Evolutionary conservation across 345 rosid species (phyloP), one percentile per base, ranked within the genome.

Genomic region (Mangifera indica): DNA sequence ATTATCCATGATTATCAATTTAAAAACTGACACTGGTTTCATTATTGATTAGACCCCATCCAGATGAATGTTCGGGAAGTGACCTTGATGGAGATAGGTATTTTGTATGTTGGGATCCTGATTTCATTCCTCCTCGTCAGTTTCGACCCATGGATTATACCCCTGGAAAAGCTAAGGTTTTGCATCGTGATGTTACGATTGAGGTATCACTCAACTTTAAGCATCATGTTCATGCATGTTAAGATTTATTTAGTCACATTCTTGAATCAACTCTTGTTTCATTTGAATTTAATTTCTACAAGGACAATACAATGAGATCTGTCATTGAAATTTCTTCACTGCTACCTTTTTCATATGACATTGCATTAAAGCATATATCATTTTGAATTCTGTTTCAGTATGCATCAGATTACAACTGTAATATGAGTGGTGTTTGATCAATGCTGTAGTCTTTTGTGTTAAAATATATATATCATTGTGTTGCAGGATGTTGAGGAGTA

Each of bases 61-160:
- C 85, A 20, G 76, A 81, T 65, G 86, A 85, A 66, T 85, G 88
- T 49, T 80, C 84, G 1, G 86, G 86, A 60, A 81, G 88, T 77
- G 88, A 83, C 59, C 67, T 83, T 37, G 86, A 85, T 32, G 88
- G 88, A 15, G 88, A 85, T 26, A 57, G 73, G 22, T 85, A 81
- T 51, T 81, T 85, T 62, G 82, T 85, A 37, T 79, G 78, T 61
- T 83, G 87, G 89, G 85, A 81, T 60, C 21, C 48, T 15, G 81
- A 76, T 25, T 62, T 85, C 32, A 74, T 85, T 22, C 87, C 87
- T 15, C 63, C 2, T 22, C 18, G 2, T 60, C 79, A 69, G 69
- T 57, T 51, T 14, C 18, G 22, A 11, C 86, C 89, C 13, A 83
- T 83, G 86, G 87, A 85, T 64, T 83, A 78, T 44, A 68, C 62